Base-by-base conservation (phyloP, 2,329 filamentous ascomycete genomes). In the Nannizziopsis barbatae region DNA sequence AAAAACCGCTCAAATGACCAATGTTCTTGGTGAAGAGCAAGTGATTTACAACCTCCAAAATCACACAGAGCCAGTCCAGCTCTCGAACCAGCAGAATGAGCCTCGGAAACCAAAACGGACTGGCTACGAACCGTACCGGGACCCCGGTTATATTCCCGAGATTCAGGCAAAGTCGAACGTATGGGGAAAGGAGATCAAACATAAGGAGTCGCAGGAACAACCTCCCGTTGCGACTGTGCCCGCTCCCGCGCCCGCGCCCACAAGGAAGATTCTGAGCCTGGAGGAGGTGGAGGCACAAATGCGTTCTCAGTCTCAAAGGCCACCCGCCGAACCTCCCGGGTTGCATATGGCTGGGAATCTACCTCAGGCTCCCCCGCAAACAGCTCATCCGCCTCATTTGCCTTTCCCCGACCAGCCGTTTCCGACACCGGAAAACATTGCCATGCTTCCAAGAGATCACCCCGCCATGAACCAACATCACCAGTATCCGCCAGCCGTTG, bases 241-340 rank as follows among this genome's bases (percentile, higher is more conserved):
- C 33, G 41, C 39, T 32, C 47, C 51, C 2, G 32, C 45, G 56
- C 51, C 57, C 37, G 49, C 57, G 41, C 64, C 70, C 41, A 58
- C 75, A 37, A 80, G 81, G 60, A 95, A 89, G 71, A 83, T 95
- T 69, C 82, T 98, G 84, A 96, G 87, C 59, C 67, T 98, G 60
- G 92, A 96, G 64, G 92, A 98, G 70, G 89, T 98, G 15, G 92
- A 98, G 69, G 90, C 90, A 47, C 82, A 87, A 55, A 89, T 98
- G 83, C 80, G 85, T 52, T 45, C 50, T 22, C 53, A 56, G 37
- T 40, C 59, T 22, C 54, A 60, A 5, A 53, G 62, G 32, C 59
- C 60, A 11, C 60, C 58, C 27, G 55, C 55, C 11, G 53, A 64
- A 20, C 65, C 63, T n/a, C 55, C 50, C 9, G 57, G 53, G 31